A percentile compares a stretch with the other conserved stretches of the same genome.
phyloP scores from a whole-genome alignment of 345 rosid species.

The Adansonia digitata region DNA sequence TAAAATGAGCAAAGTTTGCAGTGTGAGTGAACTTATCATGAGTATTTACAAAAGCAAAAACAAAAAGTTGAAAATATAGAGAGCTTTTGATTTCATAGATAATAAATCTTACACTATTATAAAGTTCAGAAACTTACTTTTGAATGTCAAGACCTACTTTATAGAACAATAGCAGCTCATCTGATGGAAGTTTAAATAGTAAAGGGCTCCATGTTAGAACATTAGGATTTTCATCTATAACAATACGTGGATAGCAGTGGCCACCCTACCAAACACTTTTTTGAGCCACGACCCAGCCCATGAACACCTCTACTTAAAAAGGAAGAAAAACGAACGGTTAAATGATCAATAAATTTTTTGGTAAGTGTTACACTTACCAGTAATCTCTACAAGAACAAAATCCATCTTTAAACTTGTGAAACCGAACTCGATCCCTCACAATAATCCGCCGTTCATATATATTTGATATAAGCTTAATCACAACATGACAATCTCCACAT shows the following conservation, averaged over 20 bases:
- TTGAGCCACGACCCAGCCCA: too few species aligned
- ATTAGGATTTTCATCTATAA: conserved; percentile 59
- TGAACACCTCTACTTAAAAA: too few species aligned
- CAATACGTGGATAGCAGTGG: conserved; percentile 50
- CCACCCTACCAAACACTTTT: conserved; percentile 46
- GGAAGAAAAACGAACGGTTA: too few species aligned
- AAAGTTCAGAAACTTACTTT: conserved; percentile 39
- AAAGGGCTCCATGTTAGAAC: conserved; percentile 95
- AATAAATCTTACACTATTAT: neutral
- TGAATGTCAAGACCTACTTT: conserved; percentile 84
- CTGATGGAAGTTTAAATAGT: conserved; percentile 68
- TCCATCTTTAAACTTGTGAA: too few species aligned
- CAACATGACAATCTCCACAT: too few species aligned
- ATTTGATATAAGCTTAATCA: too few species aligned
- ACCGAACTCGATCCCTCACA: too few species aligned
- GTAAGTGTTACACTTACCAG: too few species aligned
- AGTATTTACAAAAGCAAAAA: neutral
- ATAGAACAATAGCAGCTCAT: conserved; percentile 74
- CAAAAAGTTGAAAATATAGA: neutral
- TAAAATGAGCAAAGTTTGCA: neutral
- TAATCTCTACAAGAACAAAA: too few species aligned
- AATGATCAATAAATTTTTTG: too few species aligned
- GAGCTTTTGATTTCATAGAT: neutral
- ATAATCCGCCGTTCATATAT: too few species aligned
- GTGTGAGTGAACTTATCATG: neutral